Base-by-base conservation (phyloP, 2,329 filamentous ascomycete genomes). In the Samsoniella hepiali region DNA sequence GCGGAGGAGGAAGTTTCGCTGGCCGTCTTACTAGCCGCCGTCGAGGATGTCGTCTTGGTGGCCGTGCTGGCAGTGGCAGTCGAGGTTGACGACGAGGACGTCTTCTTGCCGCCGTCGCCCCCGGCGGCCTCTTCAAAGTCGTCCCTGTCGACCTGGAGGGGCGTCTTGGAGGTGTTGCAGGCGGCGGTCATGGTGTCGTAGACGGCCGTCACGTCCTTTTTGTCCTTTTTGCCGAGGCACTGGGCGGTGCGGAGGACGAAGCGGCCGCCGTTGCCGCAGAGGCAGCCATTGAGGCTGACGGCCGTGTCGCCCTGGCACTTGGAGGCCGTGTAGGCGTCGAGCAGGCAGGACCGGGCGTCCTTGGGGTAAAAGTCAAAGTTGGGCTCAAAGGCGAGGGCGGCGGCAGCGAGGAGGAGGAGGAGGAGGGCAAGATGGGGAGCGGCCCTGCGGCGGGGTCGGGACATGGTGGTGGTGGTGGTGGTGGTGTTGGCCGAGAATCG, bases 321-420 rank as follows among this genome's bases (percentile, higher is more conserved):
- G 54, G 74, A 77, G 36, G 64, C 36, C 51, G 73, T 70, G 15
- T 77, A 73, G 3, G 79, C 71, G 29, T 69, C 36, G 65, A 75
- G 70, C 0, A 82, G 69, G 63, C 81, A 83, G 9, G 67, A 32
- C 60, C 78, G 79, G 2, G 80, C 71, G 27, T 65, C 69, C 29
- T 67, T 17, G 0, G 81, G 80, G 65, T 82, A 83, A 31, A 74
- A 68, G 32, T 71, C 73, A 67, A 82, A 82, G 70, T 81, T 74
- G 65, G 78, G 76, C 3, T 72, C 61, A 54, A 76, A 60, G 42
- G 71, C 69, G 51, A 65, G 15, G 10, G 49, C 36, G 27, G 27
- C 2, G 11, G 58, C 13, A 13, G 42, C 15, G 15, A 53, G 27
- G 29, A 53, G n/a, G 51, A 49, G 50, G 38, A 36, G 17, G 1